Evolutionary conservation across 768 basidiomycete genomes (phyloP), one percentile per base, ranked within the genome.

Genomic region (Fibroporia radiculosa): DNA sequence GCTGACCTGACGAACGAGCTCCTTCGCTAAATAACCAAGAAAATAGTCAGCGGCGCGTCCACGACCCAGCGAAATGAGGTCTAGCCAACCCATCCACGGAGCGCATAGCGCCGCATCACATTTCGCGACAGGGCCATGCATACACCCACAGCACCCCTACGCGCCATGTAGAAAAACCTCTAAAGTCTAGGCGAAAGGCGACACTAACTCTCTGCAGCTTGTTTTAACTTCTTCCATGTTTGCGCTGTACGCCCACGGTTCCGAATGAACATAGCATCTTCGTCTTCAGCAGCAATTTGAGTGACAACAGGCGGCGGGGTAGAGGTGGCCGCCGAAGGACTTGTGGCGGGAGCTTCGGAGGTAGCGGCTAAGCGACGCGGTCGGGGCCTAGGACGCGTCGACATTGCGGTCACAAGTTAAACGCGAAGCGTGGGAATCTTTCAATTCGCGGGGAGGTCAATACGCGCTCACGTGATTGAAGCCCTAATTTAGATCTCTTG

Each of bases 231-330:
- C 56, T 68, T 75, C 82, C 85, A 86, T 3, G 71, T 66, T 41
- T 71, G 64, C 3, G 67, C 57, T 4, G 75, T 75, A 40, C 83
- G 68, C 47, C 73, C 72, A 34, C 64, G 68, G 58, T 87, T 90
- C 40, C 74, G 74, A 55, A 87, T 74, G 53, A 88, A 89, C 60
- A 77, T 67, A 13, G 74, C 77, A 59, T 89, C 84, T 40, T 76
- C 77, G 46, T 86, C 81, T 10, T 73, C 59, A 18, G 66, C 62
- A 38, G 64, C 61, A 16, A 61, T 50, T 31, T 44, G 48, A 26
- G 42, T 41, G 41, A 51, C 44, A 10, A 28, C 26, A 19, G 52
- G 40, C 7, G 48, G 32, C 11, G 38, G 34, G n/a, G 31, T 48
- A 6, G 42, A 44, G 25, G 53, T 40, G 12, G 41, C 38, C 3